Percentiles rank a stretch among this genome's conserved stretches.
phyloP scores from a whole-genome alignment of 257 asterid species.

The Thymus quinquecostatus region DNA sequence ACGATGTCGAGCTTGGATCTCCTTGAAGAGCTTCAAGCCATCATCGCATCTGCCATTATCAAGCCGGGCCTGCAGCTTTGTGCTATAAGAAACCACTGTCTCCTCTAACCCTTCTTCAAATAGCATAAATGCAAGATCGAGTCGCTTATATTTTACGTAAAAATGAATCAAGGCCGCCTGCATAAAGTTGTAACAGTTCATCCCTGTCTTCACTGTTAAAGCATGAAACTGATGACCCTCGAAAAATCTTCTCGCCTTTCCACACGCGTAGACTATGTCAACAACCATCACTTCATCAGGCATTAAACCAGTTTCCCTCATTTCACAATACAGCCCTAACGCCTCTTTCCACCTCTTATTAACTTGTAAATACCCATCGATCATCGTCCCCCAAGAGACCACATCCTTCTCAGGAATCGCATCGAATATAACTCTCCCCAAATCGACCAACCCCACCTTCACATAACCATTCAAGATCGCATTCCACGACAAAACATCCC shows the following conservation, averaged over 20 bases:
- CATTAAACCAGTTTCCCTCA: constrained; percentile 57
- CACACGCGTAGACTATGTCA: constrained; percentile 73
- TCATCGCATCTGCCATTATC: not conserved
- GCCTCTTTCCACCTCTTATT: constrained; percentile 69
- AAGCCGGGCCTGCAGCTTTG: not conserved
- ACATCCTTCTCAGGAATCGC: constrained; percentile 65
- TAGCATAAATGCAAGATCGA: not conserved
- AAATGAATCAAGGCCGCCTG: constrained; percentile 78
- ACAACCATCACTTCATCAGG: constrained; percentile 86
- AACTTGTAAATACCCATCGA: constrained; percentile 66
- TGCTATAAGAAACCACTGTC: not conserved
- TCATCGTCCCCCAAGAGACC: constrained; percentile 89
- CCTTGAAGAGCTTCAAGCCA: not conserved
- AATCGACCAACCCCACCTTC: constrained; percentile 61
- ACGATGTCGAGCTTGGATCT: not conserved
- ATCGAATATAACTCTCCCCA: constrained; percentile 59
- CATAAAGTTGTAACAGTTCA: constrained; percentile 55
- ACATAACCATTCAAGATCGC: constrained; percentile 88
- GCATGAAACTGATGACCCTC: constrained; percentile 82
- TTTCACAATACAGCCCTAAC: constrained; percentile 50
- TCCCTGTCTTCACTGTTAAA: constrained; percentile 56
- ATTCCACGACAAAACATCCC: constrained; percentile 78
- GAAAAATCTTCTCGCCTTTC: constrained; percentile 35
- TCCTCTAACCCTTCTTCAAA: not conserved
- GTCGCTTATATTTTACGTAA: constrained; percentile 60